A percentile compares a stretch with the other conserved stretches of the same genome.
Evolutionary conservation across 768 basidiomycete species (phyloP).

Genomic region (Phanerodontia chrysosporium): DNA sequence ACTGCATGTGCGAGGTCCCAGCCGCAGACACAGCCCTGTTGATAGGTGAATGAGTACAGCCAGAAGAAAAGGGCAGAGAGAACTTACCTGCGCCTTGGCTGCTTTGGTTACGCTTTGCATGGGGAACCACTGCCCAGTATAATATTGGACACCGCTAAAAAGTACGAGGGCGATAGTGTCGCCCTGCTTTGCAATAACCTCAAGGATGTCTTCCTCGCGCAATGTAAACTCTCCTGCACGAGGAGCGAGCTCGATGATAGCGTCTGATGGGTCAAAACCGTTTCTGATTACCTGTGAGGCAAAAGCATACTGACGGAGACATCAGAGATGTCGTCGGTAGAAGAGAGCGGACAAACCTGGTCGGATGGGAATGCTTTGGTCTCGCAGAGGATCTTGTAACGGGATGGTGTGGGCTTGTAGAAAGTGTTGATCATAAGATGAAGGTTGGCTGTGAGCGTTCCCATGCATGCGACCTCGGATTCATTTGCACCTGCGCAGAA

Average conservation of each 20-base stretch:
- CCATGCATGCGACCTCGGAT: constrained; percentile 93
- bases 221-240: constrained; percentile 81
- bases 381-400: constrained; percentile 95
- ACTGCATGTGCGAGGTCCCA: constrained; percentile 96
- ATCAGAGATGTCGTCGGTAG: background rate
- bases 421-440: constrained; percentile 94
- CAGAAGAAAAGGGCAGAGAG: background rate
- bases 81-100: constrained; percentile 72
- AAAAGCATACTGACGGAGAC: constrained; percentile 76
- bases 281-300: constrained; percentile 85
- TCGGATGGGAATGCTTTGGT: constrained; percentile 94
- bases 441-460: constrained; percentile 90
- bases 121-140: constrained; percentile 93
- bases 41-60: background rate
- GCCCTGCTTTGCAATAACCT: constrained; percentile 67
- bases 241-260: constrained; percentile 77
- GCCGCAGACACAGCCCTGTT: constrained; percentile 89
- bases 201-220: constrained; percentile 85
- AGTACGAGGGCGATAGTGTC: constrained; percentile 83
- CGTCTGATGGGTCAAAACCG: constrained; percentile 66
- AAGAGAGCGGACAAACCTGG: constrained; percentile 48
- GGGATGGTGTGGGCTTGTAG: constrained; percentile 80
- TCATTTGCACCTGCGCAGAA: constrained; percentile 75
- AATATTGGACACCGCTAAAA: constrained; percentile 94
- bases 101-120: constrained; percentile 80